phyloP scores from a whole-genome alignment of 352 stramenopile species.

The Phytophthora pluvialis region DNA sequence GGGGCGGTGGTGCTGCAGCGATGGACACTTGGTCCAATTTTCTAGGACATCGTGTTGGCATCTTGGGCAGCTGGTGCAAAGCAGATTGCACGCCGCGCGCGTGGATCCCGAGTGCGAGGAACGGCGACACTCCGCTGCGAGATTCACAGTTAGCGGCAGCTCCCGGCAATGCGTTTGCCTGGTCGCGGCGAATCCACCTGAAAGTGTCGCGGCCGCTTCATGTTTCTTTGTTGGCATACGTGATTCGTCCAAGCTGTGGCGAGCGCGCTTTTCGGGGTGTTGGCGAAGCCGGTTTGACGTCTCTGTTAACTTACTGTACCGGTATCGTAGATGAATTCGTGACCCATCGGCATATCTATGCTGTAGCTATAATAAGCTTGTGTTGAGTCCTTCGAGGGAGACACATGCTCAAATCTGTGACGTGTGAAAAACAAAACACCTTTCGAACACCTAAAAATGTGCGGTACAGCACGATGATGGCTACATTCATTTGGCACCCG shows the following conservation, averaged over 20 bases:
- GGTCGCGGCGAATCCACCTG: constrained; percentile 11
- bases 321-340: background rate
- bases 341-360: constrained; percentile 18
- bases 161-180: background rate
- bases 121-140: constrained; percentile 8
- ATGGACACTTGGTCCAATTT: constrained; percentile 9
- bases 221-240: constrained; percentile 5
- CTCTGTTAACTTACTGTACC: background rate
- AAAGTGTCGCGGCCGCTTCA: constrained; percentile 23
- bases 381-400: constrained; percentile 15
- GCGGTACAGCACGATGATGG: background rate
- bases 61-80: constrained; percentile 26
- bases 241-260: background rate
- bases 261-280: background rate
- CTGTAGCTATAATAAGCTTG: constrained; percentile 20
- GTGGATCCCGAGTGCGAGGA: constrained; percentile 16
- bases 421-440: constrained; percentile 8
- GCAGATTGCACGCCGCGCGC: constrained; percentile 1
- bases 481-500: constrained; percentile 1
- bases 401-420: constrained; percentile 23
- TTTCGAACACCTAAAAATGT: constrained; percentile 16
- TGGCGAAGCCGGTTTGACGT: constrained; percentile 12
- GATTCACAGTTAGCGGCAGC: constrained; percentile 16
- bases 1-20: background rate
- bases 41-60: constrained; percentile 26